Conservation (phyloP, 306 rosid species). For the Rubus idaeus region DNA sequence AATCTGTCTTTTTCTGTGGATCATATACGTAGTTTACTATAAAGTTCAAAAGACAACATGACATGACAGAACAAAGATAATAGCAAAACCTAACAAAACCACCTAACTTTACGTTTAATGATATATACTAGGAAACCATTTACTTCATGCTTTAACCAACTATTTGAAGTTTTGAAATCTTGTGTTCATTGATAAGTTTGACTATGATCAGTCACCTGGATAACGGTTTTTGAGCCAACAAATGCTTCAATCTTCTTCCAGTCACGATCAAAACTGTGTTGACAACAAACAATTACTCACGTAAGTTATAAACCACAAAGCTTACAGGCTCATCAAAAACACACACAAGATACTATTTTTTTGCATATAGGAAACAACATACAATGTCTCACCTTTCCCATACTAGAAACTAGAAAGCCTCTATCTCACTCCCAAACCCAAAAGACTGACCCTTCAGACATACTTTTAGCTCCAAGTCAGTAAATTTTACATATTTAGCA, state of each 20-base stretch:
- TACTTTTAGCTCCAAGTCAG: background rate
- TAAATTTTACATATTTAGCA: background rate
- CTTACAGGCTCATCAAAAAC: background rate
- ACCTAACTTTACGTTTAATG: background rate
- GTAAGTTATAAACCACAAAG: background rate
- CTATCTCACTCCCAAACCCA: background rate
- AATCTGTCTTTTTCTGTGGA: background rate
- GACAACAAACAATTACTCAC: constrained; percentile 11
- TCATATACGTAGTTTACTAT: background rate
- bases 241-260: constrained; percentile 99
- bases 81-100: background rate
- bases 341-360: background rate
- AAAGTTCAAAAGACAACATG: background rate
- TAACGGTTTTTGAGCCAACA: constrained; percentile 93
- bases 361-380: background rate
- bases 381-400: background rate
- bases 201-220: constrained; percentile 63
- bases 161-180: background rate
- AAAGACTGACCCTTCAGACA: background rate
- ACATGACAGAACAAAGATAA: background rate
- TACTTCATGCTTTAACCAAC: background rate
- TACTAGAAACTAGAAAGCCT: background rate
- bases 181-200: background rate
- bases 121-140: background rate
- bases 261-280: constrained; percentile 86